Evolutionary conservation across 352 stramenopile genomes (phyloP), one percentile per base, ranked within the genome.

Genomic region (Phytophthora vignae): DNA sequence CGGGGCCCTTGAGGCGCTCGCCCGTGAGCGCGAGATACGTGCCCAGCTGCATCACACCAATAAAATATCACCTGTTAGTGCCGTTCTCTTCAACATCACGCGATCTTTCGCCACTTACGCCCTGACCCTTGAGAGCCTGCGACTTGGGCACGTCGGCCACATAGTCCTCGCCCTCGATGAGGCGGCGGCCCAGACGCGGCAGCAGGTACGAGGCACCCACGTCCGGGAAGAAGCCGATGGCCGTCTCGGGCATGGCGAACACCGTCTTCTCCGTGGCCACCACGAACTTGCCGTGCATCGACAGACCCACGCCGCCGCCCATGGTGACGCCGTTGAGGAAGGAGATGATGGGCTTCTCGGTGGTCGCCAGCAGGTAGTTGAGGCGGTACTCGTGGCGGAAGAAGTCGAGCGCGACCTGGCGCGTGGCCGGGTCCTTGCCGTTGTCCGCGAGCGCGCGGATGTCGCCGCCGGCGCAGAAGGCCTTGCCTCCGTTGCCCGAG

Each of bases 181-280:
- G 67, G 21, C 85, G 86, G 40, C 88, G 88, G 56, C 88, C 87
- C 15, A 95, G 92, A 64, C 84, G 88, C 81, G 97, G 90, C 69
- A 99, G 85, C 71, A 99, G 75, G 77, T 98, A 92, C 46, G 92
- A 97, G 6, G 81, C 92, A 40, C 98, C 98, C 29, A 99, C 97
- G 81, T 99, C 98, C 10, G 98, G 98, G 76, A 99, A 99, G 59
- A 99, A 96, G 7, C 98, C 98, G 71, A 99, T 99, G 8, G 91
- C 96, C 11, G 92, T 99, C 88, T 99, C 98, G 7, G 98, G 98
- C 98, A 99, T 99, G n/a, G 97, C 95, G 75, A 99, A 99, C 1
- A 99, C 31, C 48, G 97, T 98, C 74, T 98, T 96, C 80, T 99
- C 96, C 1, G 98, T 99, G 8, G 97, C 96, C 19, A 99, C 85